Percentiles rank a stretch among this genome's conserved stretches.
phyloP scores from a whole-genome alignment of 352 stramenopile genomes.

The Aphanomyces euteiches region DNA sequence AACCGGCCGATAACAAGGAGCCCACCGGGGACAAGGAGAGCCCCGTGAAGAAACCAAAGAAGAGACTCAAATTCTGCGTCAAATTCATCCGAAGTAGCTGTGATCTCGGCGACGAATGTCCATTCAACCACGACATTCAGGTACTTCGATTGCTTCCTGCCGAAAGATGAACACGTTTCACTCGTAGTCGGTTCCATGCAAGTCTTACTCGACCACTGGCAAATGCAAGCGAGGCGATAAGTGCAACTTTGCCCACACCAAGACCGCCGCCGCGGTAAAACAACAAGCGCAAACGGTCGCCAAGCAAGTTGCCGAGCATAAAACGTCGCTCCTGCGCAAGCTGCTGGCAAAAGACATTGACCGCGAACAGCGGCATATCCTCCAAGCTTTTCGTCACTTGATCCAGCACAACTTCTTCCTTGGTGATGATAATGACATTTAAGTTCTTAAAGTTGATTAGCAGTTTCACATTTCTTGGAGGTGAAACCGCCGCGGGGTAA shows the following conservation, averaged over 20 bases:
- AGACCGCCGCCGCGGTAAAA: slow-evolving; percentile 36
- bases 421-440: too few relatives aligned
- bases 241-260: slow-evolving; percentile 63
- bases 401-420: slow-evolving; percentile 56
- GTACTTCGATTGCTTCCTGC: not conserved
- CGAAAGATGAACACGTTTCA: too few relatives aligned
- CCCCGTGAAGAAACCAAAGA: slow-evolving; percentile 35
- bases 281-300: slow-evolving; percentile 45
- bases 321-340: slow-evolving; percentile 67
- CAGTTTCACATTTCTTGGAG: too few relatives aligned
- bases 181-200: slow-evolving; percentile 51
- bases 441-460: too few relatives aligned
- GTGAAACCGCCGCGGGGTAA: too few relatives aligned
- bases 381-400: slow-evolving; percentile 69
- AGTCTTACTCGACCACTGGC: slow-evolving; percentile 51
- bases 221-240: slow-evolving; percentile 51
- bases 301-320: slow-evolving; percentile 58
- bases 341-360: slow-evolving; percentile 67
- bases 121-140: slow-evolving; percentile 58
- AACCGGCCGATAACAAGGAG: slow-evolving; percentile 19
- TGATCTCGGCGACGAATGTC: slow-evolving; percentile 53
- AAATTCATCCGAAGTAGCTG: slow-evolving; percentile 67
- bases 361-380: slow-evolving; percentile 64
- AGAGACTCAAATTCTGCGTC: slow-evolving; percentile 41
- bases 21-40: slow-evolving; percentile 32